Conservation (phyloP, 345 rosid species). For the Raphanus sativus region DNA sequence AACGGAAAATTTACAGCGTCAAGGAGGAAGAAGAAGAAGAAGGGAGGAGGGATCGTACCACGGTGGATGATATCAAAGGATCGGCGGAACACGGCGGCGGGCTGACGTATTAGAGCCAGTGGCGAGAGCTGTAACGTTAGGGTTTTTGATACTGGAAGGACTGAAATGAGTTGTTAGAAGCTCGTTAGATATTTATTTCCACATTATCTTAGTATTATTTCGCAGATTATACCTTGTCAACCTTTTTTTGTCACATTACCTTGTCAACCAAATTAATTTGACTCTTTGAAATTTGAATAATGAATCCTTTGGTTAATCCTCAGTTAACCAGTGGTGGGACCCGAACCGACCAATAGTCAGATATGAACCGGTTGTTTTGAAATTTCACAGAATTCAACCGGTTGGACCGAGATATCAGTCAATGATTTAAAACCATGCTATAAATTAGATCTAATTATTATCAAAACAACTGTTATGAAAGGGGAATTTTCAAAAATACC, state of each 20-base stretch:
- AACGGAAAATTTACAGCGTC: background rate
- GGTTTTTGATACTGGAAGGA: background rate
- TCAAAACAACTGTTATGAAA: background rate
- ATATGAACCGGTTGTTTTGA: background rate
- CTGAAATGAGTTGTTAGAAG: background rate
- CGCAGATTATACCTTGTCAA: too few species aligned
- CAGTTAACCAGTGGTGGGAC: background rate
- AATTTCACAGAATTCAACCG: background rate
- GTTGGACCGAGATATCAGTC: background rate
- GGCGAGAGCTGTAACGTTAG: conserved; percentile 6
- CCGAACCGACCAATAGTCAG: background rate
- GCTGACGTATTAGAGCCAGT: background rate
- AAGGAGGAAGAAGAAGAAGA: background rate
- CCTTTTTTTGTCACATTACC: background rate
- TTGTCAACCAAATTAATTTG: background rate
- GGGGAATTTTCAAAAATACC: too few species aligned
- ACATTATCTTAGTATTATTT: background rate
- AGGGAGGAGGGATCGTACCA: background rate
- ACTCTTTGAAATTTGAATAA: background rate
- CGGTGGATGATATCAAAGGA: background rate
- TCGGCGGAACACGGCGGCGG: conserved; percentile 3
- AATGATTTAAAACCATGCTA: background rate
- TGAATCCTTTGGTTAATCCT: background rate
- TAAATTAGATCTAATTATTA: background rate
- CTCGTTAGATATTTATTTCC: background rate